Evolutionary conservation across 768 basidiomycete species (phyloP).

Genomic region (Rhodotorula kratochvilovae): DNA sequence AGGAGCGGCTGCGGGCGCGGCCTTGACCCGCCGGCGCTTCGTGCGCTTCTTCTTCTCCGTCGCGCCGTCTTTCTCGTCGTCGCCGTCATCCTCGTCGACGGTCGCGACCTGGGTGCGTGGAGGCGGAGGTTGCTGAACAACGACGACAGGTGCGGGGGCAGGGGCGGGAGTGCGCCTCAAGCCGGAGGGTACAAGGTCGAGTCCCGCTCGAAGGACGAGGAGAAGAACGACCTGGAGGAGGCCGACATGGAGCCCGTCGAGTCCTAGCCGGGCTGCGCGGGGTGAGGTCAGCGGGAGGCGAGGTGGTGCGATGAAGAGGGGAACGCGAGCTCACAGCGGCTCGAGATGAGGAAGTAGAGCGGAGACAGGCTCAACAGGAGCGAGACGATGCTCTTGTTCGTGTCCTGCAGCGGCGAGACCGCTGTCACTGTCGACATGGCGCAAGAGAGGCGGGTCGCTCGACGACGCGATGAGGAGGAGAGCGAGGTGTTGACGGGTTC

Average conservation of each 20-base stretch:
- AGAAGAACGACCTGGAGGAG: conserved; percentile 36
- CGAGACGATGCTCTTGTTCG: conserved; percentile 7
- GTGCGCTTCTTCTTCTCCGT: conserved; percentile 4
- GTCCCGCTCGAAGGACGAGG: conserved; percentile 12
- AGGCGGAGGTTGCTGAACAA: neutral
- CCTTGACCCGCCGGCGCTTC: neutral
- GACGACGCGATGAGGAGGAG: neutral
- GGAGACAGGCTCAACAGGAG: conserved; percentile 15
- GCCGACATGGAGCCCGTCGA: conserved; percentile 37
- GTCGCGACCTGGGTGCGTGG: too few relatives aligned
- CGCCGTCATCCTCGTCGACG: too few relatives aligned
- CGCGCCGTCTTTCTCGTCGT: too few relatives aligned
- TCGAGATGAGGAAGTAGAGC: conserved; percentile 13
- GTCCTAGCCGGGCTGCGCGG: conserved; percentile 23
- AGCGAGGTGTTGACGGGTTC: neutral
- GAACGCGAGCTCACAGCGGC: neutral
- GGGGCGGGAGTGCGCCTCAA: neutral
- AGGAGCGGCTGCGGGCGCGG: neutral
- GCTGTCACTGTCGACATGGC: neutral
- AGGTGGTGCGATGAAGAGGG: neutral
- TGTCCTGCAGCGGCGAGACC: conserved; percentile 13
- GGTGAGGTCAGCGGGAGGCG: neutral
- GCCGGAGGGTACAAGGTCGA: conserved; percentile 1
- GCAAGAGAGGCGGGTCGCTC: too few relatives aligned
- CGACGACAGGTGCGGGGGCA: neutral